Evolutionary conservation across 2,329 filamentous ascomycete genomes (phyloP), one percentile per base, ranked within the genome.

Genomic region (Aureobasidium musti): DNA sequence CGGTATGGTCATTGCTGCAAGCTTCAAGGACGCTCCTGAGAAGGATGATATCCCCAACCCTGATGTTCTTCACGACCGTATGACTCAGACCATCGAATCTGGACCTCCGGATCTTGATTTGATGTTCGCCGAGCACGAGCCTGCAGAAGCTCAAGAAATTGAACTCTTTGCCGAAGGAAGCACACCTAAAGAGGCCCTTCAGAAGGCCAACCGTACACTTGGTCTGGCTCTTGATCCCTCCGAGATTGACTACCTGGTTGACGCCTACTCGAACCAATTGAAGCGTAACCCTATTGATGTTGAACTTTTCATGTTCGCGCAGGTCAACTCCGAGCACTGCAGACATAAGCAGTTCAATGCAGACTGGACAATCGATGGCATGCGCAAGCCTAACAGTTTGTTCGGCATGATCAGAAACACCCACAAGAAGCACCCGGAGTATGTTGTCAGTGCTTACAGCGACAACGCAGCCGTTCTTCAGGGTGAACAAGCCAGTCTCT

Each of bases 221-320:
- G 95, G 95, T 2, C 84, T 99, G 69, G 93, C 92, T 21, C 84
- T 99, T 67, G 94, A 98, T 76, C 84, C 88, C 67, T 89, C 89
- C 10, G 93, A 99, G 77, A 96, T 98, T 77, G 89, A 96, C 68
- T 98, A 99, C 75, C 84, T 99, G 45, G 91, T 97, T n/a, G 88
- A 92, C 71, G 89, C 89, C 49, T 95, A 92, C 78, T 87, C 86
- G 6, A 82, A 87, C 43, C 84, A 83, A 67, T 81, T 89, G 21
- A 85, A 87, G 69, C 82, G 88, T 43, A 81, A 85, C 57, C 91
- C 91, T 0, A 89, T 92, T 68, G 95, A 98, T 76, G 91, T 98
- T 52, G 95, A 99, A 80, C 84, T 98, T 26, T 98, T 98, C 83
- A 98, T 98, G 95, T 99, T 98, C 77, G 94, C 94, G 19, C 95